Conservation (phyloP, 2,329 filamentous ascomycete species). For the Bipolaris cookei region DNA sequence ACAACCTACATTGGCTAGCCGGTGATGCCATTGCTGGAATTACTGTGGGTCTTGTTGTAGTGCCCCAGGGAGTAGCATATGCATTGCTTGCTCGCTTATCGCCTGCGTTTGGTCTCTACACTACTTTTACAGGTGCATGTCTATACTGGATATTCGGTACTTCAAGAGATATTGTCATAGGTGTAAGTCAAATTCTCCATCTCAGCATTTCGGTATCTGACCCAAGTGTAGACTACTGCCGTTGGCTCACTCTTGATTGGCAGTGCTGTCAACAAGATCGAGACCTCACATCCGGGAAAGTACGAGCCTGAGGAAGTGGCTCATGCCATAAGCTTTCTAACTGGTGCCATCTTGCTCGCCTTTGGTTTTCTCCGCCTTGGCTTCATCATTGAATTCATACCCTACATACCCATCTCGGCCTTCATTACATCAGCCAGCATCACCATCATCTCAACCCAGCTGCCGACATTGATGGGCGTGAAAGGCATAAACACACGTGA, state of each 20-base stretch:
- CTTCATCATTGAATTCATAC: slow-evolving; percentile 92
- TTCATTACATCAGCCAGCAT: slow-evolving; percentile 98
- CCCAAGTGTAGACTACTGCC: slow-evolving; percentile 73
- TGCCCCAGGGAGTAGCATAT: slow-evolving; percentile 96
- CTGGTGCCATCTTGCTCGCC: slow-evolving; percentile 76
- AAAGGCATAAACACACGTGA: slow-evolving; percentile 74
- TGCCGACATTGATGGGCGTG: slow-evolving; percentile 81
- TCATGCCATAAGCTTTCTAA: slow-evolving; percentile 77
- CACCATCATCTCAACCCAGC: slow-evolving; percentile 83
- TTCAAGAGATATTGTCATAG: slow-evolving; percentile 96
- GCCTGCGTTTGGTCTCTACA: slow-evolving; percentile 84
- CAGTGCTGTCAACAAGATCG: slow-evolving; percentile 72
- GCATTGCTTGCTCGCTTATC: slow-evolving; percentile 78
- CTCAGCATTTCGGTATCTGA: slow-evolving; percentile 1
- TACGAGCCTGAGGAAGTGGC: slow-evolving; percentile 70
- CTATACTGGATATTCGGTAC: slow-evolving; percentile 98
- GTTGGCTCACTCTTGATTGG: slow-evolving; percentile 92
- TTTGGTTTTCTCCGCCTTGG: slow-evolving; percentile 82
- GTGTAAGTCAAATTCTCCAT: slow-evolving; percentile 62
- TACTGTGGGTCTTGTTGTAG: slow-evolving; percentile 77
- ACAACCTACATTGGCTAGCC: slow-evolving; percentile 42
- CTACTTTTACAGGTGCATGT: slow-evolving; percentile 91
- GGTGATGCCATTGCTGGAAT: slow-evolving; percentile 50
- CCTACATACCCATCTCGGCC: slow-evolving; percentile 85
- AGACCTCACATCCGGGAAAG: slow-evolving; percentile 63